These are phyloP conservation scores for Helichrysum umbraculigerum DNA, from an alignment of 129 eudicot species.

Conservation along the genomic window DNA sequence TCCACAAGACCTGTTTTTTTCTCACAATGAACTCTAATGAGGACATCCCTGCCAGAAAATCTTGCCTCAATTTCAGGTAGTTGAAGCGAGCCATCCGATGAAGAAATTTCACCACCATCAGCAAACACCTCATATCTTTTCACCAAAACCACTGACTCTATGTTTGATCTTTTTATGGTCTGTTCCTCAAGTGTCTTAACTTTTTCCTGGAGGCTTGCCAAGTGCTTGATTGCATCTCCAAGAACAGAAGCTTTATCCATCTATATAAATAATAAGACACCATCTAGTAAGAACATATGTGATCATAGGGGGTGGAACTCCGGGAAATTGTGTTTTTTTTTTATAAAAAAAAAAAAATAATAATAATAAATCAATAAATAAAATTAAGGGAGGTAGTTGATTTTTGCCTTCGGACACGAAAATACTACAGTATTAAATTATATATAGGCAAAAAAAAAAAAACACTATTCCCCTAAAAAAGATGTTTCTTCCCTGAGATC, in stretches of 20 bases:
- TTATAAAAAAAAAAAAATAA: no score
- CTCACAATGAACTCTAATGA: slow-evolving; percentile 58
- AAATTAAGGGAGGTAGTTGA: no score
- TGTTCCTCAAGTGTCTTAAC: slow-evolving; percentile 61
- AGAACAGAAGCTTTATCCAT: slow-evolving; percentile 79
- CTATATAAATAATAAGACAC: no score
- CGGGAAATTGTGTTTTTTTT: no score
- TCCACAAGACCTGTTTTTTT: slow-evolving; percentile 46
- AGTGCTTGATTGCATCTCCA: slow-evolving; percentile 74
- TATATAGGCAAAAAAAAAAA: no score
- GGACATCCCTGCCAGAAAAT: slow-evolving; percentile 51
- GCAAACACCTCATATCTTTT: slow-evolving; percentile 32
- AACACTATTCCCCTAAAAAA: no score
- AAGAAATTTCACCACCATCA: slow-evolving; percentile 31
- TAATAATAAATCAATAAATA: no score
- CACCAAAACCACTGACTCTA: slow-evolving; percentile 35
- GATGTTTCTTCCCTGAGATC: no score
- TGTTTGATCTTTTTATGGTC: slow-evolving; percentile 29
- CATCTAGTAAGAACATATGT: no score
- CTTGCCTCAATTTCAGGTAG: slow-evolving; percentile 66
- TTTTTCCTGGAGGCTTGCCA: slow-evolving; percentile 64
- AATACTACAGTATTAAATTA: no score
- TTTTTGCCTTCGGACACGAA: no score
- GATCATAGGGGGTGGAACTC: no score
- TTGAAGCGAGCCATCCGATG: slow-evolving; percentile 38